Base-by-base conservation (phyloP, 2,329 filamentous ascomycete genomes). In the Xylariomycetidae sp. region DNA sequence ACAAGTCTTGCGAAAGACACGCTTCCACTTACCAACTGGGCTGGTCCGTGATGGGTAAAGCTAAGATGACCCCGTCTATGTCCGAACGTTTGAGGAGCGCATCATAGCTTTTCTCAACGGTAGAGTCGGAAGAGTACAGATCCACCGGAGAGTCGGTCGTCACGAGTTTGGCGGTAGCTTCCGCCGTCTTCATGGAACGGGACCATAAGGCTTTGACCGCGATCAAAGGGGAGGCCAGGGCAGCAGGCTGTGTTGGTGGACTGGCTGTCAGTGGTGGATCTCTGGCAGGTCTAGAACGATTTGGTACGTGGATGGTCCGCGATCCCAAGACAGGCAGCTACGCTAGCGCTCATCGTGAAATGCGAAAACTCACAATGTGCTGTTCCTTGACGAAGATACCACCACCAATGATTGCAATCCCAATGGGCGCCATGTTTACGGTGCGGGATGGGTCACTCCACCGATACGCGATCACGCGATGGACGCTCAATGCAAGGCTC, bases 31-130 rank as follows among this genome's bases (percentile, higher is more conserved):
- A n/a, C n/a, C n/a, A 70, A 10, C 57, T 57, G 3, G 78, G 74
- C 53, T 84, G 79, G 23, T 60, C 60, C 29, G 66, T 51, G 50
- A 85, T 85, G 20, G 80, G 79, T 23, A 85, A 35, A 39, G 52
- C 53, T 10, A 58, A 31, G 25, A 71, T 60, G 2, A 72, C 58
- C 13, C 56, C 67, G 12, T 49, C 43, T 28, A 71, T 60, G 44
- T 74, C 69, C 1, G 58, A 40, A 24, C 69, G 58, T 34, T 60
- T 58, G 17, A 73, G 48, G 15, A 73, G 48, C 13, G 65, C 66
- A 6, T 65, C 61, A 19, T 63, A 63, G 2, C 43, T 54, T 39
- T 63, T 63, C 19, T 56, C 63, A 35, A 35, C 30, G 16, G 47
- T 50, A 20, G 51, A 47, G 29, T 57, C 54, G 2, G 44, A 26